Base-by-base conservation (phyloP, 2,329 filamentous ascomycete species). In the Teratosphaeria destructans region DNA sequence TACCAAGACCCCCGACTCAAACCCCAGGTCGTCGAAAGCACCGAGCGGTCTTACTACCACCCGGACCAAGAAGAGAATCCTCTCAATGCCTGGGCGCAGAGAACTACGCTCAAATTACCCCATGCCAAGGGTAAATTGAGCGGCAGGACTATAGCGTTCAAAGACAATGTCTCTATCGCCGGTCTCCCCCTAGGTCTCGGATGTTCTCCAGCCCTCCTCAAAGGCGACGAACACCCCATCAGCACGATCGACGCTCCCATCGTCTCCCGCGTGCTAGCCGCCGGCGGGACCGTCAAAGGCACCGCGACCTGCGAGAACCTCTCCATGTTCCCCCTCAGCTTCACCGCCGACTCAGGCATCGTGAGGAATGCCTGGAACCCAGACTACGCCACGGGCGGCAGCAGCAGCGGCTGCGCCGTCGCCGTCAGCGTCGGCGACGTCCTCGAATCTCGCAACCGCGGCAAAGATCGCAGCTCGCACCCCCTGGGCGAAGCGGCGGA, bases 271-370 rank as follows among this genome's bases (percentile, higher is more conserved):
- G 68, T 78, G 0, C 67, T 80, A 34, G 72, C 74, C 29, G 70
- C 73, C 19, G 77, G 76, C 2, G 78, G 70, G 4, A 75, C 65
- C 2, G 72, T 81, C 19, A 66, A 66, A 7, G 78, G 79, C 11
- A 77, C 76, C 55, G 74, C 71, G 53, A 77, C 76, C 3, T 81
- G 79, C 61, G 79, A 81, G 65, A 78, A 79, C 62, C 71, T 78
- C 49, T 78, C 73, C 53, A 71, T 75, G 60, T 74, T 74, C 10
- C 74, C 73, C 4, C 62, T 78, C 16, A 77, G 74, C 10, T 73
- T 70, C 56, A 77, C 77, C 5, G 74, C 76, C 0, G 73, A 76
- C n/a, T 75, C 74, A 3, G 79, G 79, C 0, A 71, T 73, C 1
- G 77, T 81, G 2, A 74, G 79, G 34, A 74, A 75, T 60, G 69